A percentile compares a stretch with the other conserved stretches of the same genome.
Evolutionary conservation across 495 filamentous ascomycete species (phyloP).

Genomic region (Cercophora samala): DNA sequence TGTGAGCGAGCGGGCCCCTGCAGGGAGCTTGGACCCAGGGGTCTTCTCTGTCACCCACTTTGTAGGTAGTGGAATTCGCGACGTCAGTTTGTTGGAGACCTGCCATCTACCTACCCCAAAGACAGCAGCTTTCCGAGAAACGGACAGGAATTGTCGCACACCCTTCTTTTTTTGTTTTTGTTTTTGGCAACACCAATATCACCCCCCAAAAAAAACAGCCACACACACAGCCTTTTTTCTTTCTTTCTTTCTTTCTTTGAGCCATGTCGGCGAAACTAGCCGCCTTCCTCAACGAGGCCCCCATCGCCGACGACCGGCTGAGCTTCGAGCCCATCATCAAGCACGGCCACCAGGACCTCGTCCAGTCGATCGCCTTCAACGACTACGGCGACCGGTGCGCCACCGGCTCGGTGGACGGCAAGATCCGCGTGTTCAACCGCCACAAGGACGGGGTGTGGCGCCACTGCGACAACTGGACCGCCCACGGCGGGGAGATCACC

Average conservation of each 20-base stretch:
- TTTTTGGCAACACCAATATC: not conserved
- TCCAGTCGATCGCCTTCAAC: conserved; percentile 67
- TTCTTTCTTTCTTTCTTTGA: too few species aligned
- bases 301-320: conserved; percentile 71
- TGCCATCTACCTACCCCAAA: not conserved
- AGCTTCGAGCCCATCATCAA: conserved; percentile 48
- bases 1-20: not conserved
- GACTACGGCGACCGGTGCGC: conserved; percentile 86
- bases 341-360: conserved; percentile 65
- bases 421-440: conserved; percentile 84
- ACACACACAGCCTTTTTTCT: too few species aligned
- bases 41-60: too few species aligned
- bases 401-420: conserved; percentile 87
- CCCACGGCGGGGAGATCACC: conserved; percentile 83
- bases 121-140: not conserved
- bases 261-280: conserved; percentile 24
- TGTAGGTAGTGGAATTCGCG: not conserved
- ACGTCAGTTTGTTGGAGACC: not conserved
- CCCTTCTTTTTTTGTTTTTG: not conserved
- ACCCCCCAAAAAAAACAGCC: not conserved
- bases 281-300: conserved; percentile 63
- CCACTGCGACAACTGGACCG: conserved; percentile 81
- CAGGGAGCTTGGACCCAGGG: conserved; percentile 26
- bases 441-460: conserved; percentile 74
- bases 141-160: not conserved